Evolutionary conservation across 1,139 yeast genomes (phyloP).

Genomic region (Geotrichum histeridarum): DNA sequence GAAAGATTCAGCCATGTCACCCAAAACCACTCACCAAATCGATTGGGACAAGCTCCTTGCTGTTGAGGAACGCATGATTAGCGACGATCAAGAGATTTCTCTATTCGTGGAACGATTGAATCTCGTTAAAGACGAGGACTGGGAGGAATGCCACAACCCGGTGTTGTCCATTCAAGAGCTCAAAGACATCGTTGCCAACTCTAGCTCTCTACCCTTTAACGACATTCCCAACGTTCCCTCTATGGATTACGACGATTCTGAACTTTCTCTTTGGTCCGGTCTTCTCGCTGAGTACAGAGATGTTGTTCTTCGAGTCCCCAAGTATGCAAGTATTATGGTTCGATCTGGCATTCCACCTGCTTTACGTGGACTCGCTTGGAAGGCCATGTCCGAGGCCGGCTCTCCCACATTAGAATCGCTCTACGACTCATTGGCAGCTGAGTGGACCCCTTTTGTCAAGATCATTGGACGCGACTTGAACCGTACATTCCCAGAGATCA

Average conservation of each 20-base stretch:
- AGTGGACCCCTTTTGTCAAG: conserved; percentile 44
- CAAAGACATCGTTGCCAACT: conserved; percentile 13
- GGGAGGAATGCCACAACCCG: conserved; percentile 14
- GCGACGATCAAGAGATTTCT: conserved; percentile 8
- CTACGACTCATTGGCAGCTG: conserved; percentile 41
- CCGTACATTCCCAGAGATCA: conserved; percentile 57
- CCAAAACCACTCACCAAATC: not conserved
- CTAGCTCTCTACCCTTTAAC: conserved; percentile 21
- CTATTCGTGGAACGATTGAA: conserved; percentile 16
- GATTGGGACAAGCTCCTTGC: conserved; percentile 17
- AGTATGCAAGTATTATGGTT: conserved; percentile 32
- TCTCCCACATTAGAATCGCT: conserved; percentile 37
- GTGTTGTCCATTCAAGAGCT: conserved; percentile 7
- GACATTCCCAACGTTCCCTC: conserved; percentile 29
- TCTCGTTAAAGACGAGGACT: conserved; percentile 16
- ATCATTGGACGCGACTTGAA: conserved; percentile 60
- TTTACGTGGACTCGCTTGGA: conserved; percentile 39
- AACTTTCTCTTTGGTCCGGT: conserved; percentile 38
- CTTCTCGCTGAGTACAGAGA: conserved; percentile 35
- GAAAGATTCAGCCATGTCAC: not conserved
- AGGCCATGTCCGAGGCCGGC: conserved; percentile 36
- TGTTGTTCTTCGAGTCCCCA: conserved; percentile 34
- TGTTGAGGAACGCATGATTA: conserved; percentile 16
- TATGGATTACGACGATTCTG: conserved; percentile 27
- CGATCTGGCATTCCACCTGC: conserved; percentile 41